These are phyloP conservation scores for Dryadomyces quercus-mongolicae DNA, from an alignment of 2,329 filamentous ascomycete genomes.

Conservation along the genomic window DNA sequence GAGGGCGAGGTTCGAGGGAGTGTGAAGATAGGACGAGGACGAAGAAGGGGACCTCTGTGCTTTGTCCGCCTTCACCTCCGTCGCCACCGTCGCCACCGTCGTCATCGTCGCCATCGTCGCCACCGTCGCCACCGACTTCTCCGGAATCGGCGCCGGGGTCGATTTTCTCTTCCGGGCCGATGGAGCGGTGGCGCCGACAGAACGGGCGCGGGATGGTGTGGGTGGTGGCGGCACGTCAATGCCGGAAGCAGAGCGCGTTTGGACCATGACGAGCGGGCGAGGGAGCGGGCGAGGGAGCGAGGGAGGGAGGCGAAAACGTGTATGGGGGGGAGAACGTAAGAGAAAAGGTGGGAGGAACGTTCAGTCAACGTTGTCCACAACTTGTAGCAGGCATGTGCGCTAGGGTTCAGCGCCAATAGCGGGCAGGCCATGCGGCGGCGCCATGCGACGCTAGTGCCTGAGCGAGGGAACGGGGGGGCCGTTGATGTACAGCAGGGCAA, in stretches of 20 bases:
- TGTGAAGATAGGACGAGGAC: conserved; percentile 27
- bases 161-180: background rate
- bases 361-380: too few relatives aligned
- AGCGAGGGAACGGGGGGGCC: too few relatives aligned
- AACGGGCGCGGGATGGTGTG: conserved; percentile 5
- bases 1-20: conserved; percentile 35
- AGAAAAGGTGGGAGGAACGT: background rate
- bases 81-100: too few relatives aligned
- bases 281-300: too few relatives aligned
- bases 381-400: too few relatives aligned
- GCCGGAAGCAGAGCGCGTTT: conserved; percentile 14
- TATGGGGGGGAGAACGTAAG: background rate
- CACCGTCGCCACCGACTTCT: too few relatives aligned
- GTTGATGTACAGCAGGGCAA: too few relatives aligned
- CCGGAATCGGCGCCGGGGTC: too few relatives aligned
- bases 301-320: background rate
- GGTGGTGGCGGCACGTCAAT: conserved; percentile 11
- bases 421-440: background rate
- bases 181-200: background rate
- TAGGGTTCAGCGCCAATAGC: background rate
- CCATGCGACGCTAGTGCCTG: too few relatives aligned
- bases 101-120: background rate
- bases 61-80: too few relatives aligned
- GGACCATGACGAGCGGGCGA: conserved; percentile 11
- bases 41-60: background rate